phyloP scores from a whole-genome alignment of 139 green algal genomes.

The Closterium sp. region DNA sequence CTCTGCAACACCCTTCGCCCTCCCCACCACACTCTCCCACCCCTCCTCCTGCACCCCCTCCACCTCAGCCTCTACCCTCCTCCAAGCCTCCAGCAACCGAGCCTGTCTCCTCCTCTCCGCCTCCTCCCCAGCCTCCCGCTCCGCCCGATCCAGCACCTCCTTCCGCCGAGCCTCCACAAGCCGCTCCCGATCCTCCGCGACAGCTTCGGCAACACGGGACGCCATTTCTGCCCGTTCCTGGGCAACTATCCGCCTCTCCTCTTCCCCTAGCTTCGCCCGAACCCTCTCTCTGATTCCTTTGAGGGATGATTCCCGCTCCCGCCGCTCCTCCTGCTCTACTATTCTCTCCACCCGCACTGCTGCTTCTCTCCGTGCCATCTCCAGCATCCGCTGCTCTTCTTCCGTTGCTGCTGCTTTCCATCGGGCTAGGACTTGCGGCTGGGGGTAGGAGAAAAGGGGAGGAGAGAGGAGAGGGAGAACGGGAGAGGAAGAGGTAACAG shows the following conservation, averaged over 20 bases:
- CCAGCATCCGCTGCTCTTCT: constrained; percentile 20
- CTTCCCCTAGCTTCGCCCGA: neutral
- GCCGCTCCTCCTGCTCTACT: constrained; percentile 22
- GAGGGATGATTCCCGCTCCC: constrained; percentile 1
- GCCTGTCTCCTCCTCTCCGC: neutral
- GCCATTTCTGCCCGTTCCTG: constrained; percentile 1
- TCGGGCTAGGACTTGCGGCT: neutral
- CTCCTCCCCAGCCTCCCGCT: neutral
- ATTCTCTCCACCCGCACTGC: neutral
- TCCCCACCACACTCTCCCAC: neutral
- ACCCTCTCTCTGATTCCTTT: constrained; percentile 13
- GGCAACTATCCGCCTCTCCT: neutral
- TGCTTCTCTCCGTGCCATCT: constrained; percentile 8
- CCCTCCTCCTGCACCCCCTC: neutral
- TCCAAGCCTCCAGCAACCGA: neutral
- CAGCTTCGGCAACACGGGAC: neutral
- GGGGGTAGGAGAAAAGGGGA: neutral
- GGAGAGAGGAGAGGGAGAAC: neutral
- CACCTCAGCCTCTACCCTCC: neutral
- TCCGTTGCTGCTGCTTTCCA: neutral
- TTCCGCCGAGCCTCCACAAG: neutral
- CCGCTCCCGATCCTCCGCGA: neutral
- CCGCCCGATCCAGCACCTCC: constrained; percentile 1
- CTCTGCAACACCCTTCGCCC: neutral
- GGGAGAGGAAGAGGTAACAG: too few species aligned